Conservation (phyloP, 257 asterid genomes). For the Salvia rosmarinus region DNA sequence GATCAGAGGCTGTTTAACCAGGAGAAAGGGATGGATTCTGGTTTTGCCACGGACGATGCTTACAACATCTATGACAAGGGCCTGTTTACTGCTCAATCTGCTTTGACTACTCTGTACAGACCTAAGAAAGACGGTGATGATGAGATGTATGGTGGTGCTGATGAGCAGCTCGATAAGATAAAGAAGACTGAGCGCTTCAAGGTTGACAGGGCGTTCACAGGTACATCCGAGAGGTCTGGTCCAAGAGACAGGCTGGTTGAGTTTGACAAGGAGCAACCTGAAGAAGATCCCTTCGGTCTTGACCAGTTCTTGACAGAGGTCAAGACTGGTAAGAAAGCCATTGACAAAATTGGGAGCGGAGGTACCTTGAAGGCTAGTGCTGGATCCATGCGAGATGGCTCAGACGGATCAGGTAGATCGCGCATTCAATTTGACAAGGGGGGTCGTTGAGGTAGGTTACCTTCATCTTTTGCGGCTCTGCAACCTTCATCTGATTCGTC, state of each 20-base stretch:
- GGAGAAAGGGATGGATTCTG: conserved; percentile 93
- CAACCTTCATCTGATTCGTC: neutral
- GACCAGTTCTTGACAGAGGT: conserved; percentile 90
- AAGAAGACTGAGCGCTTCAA: conserved; percentile 87
- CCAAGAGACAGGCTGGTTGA: conserved; percentile 82
- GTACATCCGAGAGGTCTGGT: conserved; percentile 70
- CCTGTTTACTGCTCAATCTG: conserved; percentile 66
- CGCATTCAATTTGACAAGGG: conserved; percentile 46
- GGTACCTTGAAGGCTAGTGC: conserved; percentile 63
- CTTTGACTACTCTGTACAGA: conserved; percentile 75
- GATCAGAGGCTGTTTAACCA: conserved; percentile 88
- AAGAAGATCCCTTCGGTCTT: conserved; percentile 92
- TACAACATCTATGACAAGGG: conserved; percentile 86
- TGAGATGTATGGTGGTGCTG: conserved; percentile 85
- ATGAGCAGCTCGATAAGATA: conserved; percentile 83
- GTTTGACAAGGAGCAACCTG: conserved; percentile 65
- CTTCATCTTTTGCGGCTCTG: neutral
- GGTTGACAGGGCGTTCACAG: conserved; percentile 70
- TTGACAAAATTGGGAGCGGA: conserved; percentile 71
- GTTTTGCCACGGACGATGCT: conserved; percentile 77
- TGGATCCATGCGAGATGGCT: conserved; percentile 60
- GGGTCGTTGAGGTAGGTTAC: conserved; percentile 38
- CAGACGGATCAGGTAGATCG: conserved; percentile 51
- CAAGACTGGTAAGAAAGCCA: conserved; percentile 82
- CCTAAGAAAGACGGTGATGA: conserved; percentile 82